A percentile compares a stretch with the other conserved stretches of the same genome.
Conservation (phyloP, 2,329 filamentous ascomycete species). For the Chaetomium sp. region DNA sequence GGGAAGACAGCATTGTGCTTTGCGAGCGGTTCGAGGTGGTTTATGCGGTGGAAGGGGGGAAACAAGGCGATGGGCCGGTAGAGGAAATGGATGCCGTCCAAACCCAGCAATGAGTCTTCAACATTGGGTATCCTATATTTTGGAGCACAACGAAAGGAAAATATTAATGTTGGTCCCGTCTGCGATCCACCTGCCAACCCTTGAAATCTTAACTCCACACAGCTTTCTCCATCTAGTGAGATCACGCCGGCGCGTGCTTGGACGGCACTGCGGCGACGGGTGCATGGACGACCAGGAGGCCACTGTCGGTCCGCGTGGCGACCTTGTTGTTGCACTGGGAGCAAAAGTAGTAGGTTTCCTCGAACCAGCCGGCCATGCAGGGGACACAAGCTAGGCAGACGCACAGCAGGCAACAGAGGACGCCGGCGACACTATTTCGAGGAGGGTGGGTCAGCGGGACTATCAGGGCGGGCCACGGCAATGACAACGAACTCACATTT, state of each 20-base stretch:
- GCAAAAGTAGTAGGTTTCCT: conserved; percentile 39
- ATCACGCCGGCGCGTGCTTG: neutral
- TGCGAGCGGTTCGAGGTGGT: conserved; percentile 39
- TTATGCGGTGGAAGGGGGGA: conserved; percentile 21
- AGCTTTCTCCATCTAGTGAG: neutral
- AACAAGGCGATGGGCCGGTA: neutral
- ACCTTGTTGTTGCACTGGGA: conserved; percentile 38
- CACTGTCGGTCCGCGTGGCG: conserved; percentile 34
- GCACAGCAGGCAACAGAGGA: conserved; percentile 40
- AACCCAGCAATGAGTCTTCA: neutral
- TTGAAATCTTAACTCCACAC: neutral
- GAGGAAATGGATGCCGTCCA: neutral
- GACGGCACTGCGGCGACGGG: conserved; percentile 25
- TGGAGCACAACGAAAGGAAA: neutral
- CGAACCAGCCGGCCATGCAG: conserved; percentile 41
- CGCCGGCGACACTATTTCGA: conserved; percentile 35
- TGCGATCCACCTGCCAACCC: neutral
- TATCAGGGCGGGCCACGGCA: neutral
- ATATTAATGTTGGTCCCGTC: neutral
- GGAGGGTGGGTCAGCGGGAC: neutral
- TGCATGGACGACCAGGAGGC: conserved; percentile 32
- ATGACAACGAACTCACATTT: conserved; percentile 33
- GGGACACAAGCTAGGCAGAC: conserved; percentile 40
- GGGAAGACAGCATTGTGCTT: conserved; percentile 36
- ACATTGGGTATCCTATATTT: neutral